Conservation (phyloP, 352 stramenopile genomes). For the Pythium brassicae region DNA sequence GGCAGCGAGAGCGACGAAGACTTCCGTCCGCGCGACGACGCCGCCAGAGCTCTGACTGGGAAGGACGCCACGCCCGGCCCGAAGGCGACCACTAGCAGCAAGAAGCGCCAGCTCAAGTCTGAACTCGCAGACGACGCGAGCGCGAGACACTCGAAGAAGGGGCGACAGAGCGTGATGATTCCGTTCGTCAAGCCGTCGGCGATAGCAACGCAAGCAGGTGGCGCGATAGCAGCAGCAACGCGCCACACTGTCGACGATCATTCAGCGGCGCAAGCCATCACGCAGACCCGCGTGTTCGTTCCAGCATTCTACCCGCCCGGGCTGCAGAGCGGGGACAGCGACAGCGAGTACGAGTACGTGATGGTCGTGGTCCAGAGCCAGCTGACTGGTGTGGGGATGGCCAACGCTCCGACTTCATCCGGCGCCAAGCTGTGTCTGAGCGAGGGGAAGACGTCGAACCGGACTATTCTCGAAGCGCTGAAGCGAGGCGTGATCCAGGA, state of each 20-base stretch:
- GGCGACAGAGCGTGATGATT: slow-evolving; percentile 33
- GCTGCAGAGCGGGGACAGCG: slow-evolving; percentile 15
- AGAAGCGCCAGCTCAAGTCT: slow-evolving; percentile 5
- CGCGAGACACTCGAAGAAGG: slow-evolving; percentile 15
- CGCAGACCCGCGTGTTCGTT: slow-evolving; percentile 29
- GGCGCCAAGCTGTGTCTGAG: slow-evolving; percentile 22
- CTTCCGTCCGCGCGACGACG: neutral
- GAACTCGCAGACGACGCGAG: neutral
- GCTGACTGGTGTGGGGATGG: slow-evolving; percentile 55
- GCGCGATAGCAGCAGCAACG: neutral
- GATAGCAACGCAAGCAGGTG: neutral
- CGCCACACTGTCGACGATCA: too few species aligned
- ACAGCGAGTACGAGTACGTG: slow-evolving; percentile 48
- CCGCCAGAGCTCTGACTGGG: too few species aligned
- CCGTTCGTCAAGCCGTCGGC: slow-evolving; percentile 10
- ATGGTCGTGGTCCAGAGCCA: slow-evolving; percentile 51
- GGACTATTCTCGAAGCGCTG: slow-evolving; percentile 36
- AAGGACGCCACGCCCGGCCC: too few species aligned
- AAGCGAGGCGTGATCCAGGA: slow-evolving; percentile 46
- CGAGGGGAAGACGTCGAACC: slow-evolving; percentile 29
- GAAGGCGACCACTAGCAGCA: slow-evolving; percentile 3
- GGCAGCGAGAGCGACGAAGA: slow-evolving; percentile 31
- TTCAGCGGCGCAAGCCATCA: neutral
- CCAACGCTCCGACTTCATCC: slow-evolving; percentile 4
- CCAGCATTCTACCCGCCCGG: slow-evolving; percentile 22